Percentiles rank a stretch among this genome's conserved stretches.
These are phyloP conservation scores for Xylaria sp. DNA, from an alignment of 2,329 filamentous ascomycete species.

Conservation along the genomic window DNA sequence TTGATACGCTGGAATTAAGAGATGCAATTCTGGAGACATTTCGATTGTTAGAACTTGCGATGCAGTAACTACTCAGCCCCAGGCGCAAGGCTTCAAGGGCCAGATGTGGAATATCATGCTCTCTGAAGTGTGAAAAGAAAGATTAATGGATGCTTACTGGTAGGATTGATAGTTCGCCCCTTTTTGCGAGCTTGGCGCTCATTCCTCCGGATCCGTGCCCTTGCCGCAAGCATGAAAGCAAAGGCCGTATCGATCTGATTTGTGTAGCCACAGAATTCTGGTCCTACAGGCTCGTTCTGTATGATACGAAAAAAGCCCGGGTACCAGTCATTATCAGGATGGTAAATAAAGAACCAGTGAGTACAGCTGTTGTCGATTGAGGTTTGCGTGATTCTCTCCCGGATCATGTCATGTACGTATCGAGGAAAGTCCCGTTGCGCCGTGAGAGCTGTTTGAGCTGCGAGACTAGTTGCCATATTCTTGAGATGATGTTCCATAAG, in stretches of 20 bases:
- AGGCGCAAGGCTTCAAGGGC: not conserved
- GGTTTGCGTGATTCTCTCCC: conserved; percentile 51
- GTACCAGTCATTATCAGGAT: conserved; percentile 57
- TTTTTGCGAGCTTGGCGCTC: conserved; percentile 43
- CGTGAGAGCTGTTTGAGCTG: conserved; percentile 52
- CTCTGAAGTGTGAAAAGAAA: not conserved
- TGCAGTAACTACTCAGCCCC: not conserved
- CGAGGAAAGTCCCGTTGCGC: conserved; percentile 54
- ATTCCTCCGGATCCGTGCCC: conserved; percentile 42
- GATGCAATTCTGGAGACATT: conserved; percentile 45
- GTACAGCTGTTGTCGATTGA: conserved; percentile 43
- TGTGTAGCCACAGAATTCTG: conserved; percentile 54
- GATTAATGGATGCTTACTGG: conserved; percentile 25
- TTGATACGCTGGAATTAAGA: conserved; percentile 55
- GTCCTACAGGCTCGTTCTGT: conserved; percentile 50
- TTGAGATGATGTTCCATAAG: conserved; percentile 52
- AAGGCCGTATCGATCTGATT: conserved; percentile 56
- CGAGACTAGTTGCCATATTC: conserved; percentile 50
- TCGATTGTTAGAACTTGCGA: not conserved
- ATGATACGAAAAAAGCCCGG: conserved; percentile 54
- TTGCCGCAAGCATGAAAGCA: conserved; percentile 54
- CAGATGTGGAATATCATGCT: not conserved
- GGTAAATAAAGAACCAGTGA: conserved; percentile 56
- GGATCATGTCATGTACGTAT: conserved; percentile 53
- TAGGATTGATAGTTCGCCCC: conserved; percentile 41